Conservation (phyloP, 2,329 filamentous ascomycete species). For the Aureobasidium subglaciale region DNA sequence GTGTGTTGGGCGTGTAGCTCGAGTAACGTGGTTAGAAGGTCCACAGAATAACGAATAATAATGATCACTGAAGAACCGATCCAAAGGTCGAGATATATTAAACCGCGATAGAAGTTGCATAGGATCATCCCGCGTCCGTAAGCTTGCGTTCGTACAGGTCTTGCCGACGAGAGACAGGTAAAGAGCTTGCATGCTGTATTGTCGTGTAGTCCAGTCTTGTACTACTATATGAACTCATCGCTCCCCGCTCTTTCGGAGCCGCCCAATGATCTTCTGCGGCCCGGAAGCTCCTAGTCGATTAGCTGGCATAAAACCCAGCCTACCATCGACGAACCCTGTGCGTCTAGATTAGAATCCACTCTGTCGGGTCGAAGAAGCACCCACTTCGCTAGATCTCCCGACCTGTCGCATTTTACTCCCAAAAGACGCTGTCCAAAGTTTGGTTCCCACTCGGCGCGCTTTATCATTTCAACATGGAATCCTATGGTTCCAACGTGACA, state of each 20-base stretch:
- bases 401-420: conserved; percentile 12
- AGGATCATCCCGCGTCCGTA: conserved; percentile 3
- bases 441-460: conserved; percentile 6
- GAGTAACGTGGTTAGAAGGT: conserved; percentile 5
- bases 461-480: neutral
- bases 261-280: conserved; percentile 14
- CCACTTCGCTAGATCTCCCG: conserved; percentile 3
- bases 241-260: conserved; percentile 7
- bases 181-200: conserved; percentile 14
- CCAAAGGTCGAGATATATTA: neutral
- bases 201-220: conserved; percentile 14
- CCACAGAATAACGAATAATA: conserved; percentile 6
- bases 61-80: neutral
- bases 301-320: conserved; percentile 12
- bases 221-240: conserved; percentile 11
- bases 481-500: neutral
- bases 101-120: neutral
- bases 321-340: conserved; percentile 15
- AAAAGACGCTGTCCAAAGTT: conserved; percentile 6
- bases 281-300: conserved; percentile 12
- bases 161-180: conserved; percentile 12
- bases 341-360: conserved; percentile 5
- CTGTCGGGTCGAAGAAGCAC: conserved; percentile 7
- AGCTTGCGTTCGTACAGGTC: conserved; percentile 10
- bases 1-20: neutral